Evolutionary conservation across 345 rosid genomes (phyloP).

Genomic region (Sisymbrium irio): DNA sequence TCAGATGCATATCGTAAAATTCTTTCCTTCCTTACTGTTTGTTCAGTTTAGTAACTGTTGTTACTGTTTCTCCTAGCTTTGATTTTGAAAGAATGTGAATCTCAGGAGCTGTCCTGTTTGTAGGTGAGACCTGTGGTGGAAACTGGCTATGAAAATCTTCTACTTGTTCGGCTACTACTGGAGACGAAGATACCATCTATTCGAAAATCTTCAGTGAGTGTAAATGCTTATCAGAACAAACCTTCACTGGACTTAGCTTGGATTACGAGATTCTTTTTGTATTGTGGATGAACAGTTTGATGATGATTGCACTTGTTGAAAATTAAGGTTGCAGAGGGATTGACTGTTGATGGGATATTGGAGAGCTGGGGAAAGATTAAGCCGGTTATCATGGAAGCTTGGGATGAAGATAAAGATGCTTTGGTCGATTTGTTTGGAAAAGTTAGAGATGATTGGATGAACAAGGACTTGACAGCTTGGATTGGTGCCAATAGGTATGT

Average conservation of each 20-base stretch:
- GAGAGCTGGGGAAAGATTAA: constrained; percentile 77
- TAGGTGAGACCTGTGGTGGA: constrained; percentile 96
- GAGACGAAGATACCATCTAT: constrained; percentile 68
- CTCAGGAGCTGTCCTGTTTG: background rate
- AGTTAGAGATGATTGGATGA: constrained; percentile 93
- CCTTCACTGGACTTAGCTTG: background rate
- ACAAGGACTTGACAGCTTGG: constrained; percentile 68
- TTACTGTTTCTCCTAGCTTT: background rate
- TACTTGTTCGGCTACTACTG: constrained; percentile 73
- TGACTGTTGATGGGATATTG: constrained; percentile 61
- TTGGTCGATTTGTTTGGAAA: constrained; percentile 75
- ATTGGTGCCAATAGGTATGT: constrained; percentile 90
- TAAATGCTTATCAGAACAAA: background rate
- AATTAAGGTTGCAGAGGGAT: constrained; percentile 72
- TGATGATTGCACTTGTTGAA: background rate
- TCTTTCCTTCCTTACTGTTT: background rate
- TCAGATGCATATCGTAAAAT: constrained; percentile 70
- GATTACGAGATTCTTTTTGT: background rate
- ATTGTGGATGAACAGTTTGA: background rate
- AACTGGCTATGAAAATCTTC: constrained; percentile 84
- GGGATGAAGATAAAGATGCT: constrained; percentile 68
- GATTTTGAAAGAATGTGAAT: background rate
- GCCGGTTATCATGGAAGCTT: constrained; percentile 76
- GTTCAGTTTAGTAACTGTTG: background rate
- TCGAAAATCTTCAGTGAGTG: constrained; percentile 73